Evolutionary conservation across 129 eudicot genomes (phyloP), one percentile per base, ranked within the genome.

Genomic region (Helichrysum umbraculigerum): DNA sequence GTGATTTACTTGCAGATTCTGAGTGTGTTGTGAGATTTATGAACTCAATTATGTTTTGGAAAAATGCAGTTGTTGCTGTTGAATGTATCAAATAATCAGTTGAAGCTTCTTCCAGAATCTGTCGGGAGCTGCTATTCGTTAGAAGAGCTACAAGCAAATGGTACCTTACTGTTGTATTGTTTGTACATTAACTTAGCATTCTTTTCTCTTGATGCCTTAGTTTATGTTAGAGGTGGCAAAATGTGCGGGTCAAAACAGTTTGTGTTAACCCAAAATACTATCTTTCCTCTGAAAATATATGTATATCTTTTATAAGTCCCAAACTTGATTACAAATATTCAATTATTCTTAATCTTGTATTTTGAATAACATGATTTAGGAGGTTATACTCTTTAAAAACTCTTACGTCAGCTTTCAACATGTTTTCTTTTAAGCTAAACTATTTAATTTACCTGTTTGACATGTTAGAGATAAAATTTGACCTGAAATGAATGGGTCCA

Each of bases 71-170:
- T 94, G 87, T 80, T 91, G 83, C 86, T 94, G 74, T 81, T 94
- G 71, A 86, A 91, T 83, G 93, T 88, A 57, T 87, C 97, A 32
- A 87, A 87, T 63, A 94, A 94, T 81, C 89, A 94, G 85, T 70
- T 91, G 74, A 87, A 86, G 84, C 74, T 47, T 83, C 98, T 94
- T 79, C 98, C 98, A 3, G 98, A 91, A 70, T 94, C 98, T 68
- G 82, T 94, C 10, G 98, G 98, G 21, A 94, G 98, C 77, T 94
- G 98, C 79, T 89, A 69, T 79, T 94, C 98, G 41, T 78, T 94
- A 79, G 98, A 94, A 85, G 98, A 94, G 80, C 77, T 94, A 74
- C 97, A 91, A 89, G 98, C 97, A 35, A 89, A 94, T 81, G 97
- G 98, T 91, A 91, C 69, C 16, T 69, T 34, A 34, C 54, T 50